Base-by-base conservation (phyloP, 73 alveolate genomes). In the Tetrahymena thermophila region DNA sequence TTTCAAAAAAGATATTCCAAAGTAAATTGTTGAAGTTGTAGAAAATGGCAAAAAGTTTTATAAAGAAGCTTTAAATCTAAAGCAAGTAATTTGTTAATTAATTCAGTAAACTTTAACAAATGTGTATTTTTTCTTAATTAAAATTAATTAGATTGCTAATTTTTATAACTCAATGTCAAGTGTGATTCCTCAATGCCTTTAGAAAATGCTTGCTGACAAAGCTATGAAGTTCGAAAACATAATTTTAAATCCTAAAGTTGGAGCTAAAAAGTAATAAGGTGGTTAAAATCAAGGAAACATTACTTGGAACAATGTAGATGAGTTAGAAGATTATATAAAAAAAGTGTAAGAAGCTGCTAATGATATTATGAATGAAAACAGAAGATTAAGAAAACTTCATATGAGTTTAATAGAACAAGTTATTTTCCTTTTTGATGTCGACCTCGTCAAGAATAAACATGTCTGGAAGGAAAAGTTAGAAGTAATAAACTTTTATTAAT, bases 1-100 rank as follows among this genome's bases (percentile, higher is more conserved):
- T 14, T 99, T 98, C 97, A 98, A 98, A 96, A 95, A 44, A 50
- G 55, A 89, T 34, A 96, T 99, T 31, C 98, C 98, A 4, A 96
- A 96, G 85, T 98, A 98, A 84, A 94, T 99, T 58, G 89, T 97
- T 34, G 94, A 96, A 40, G 98, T 98, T 9, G 97, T 97, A 38
- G 99, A 98, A 43, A 97, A 97, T 95, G 99, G 99, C 34, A 98
- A 98, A 98, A 98, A 98, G 94, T 98, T 96, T 96, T 98, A 98
- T 94, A 98, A 98, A 96, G 99, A 99, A 97, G 99, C 99, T 19
- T 98, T 98, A 89, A 98, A 99, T 93, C 96, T 99, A 94, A 99
- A 98, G 94, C 98, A 98, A 96, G 98, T 98, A 23, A 71, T 19
- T 71, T 3, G 5, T 71, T 28, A 6, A 40, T 40, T 40, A 3